Evolutionary conservation across 2,329 filamentous ascomycete species (phyloP), one percentile per base, ranked within the genome.

Genomic region (Exophiala calicioides): DNA sequence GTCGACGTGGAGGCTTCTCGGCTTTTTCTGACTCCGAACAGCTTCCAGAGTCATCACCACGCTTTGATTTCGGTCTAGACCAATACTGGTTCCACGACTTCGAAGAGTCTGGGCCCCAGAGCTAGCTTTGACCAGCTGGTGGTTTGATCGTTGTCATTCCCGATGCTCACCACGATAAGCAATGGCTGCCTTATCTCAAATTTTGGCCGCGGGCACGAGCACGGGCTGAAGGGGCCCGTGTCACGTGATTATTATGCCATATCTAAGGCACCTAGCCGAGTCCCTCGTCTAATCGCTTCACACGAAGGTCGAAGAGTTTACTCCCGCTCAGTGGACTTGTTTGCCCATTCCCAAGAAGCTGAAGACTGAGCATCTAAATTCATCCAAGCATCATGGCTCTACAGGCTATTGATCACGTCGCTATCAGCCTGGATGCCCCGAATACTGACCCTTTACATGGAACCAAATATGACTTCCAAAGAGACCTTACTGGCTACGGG

Each of bases 401-500:
- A 34, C 41, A 44, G 30, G 18, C 20, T n/a, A 32, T 44, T 9
- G 41, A 44, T 32, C 41, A 44, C 27, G 41, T 44, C 15, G 41
- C 41, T 27, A 19, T 44, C 20, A 36, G 41, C 31, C 20, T 44
- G 18, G 41, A 44, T 44, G 41, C 41, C 29, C 41, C 31, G 16
- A 44, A 44, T n/a, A 19, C 31, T 23, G 37, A 47, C 37, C 35
- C 41, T 13, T 24, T 44, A 20, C 41, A 36, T 18, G 41, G 41
- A 4, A 44, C 43, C 6, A 47, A 51, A 26, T 51, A 51, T 26
- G 48, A 47, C 16, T 46, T 51, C 23, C 18, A 29, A n/a, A 16
- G 48, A 13, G 48, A 51, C 15, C 37, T 51, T 29, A 36, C 31
- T 10, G 48, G 48, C 26, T 51, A 46, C 21, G 48, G 48, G 6